Conservation (phyloP, 768 basidiomycete genomes). For the Crassisporium funariophilum region DNA sequence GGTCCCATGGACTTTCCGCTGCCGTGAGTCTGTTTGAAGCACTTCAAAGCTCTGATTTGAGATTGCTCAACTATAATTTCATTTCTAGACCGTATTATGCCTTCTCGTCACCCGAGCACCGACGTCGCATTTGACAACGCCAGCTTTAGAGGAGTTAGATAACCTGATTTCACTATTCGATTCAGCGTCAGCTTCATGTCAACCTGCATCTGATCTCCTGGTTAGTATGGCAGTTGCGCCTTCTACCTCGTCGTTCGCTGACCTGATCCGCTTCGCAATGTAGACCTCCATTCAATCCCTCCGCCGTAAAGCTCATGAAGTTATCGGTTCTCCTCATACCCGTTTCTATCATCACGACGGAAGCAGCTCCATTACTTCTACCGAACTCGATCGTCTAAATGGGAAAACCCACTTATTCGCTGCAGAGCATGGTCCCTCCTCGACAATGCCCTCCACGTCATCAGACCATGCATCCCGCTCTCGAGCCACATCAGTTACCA, state of each 20-base stretch:
- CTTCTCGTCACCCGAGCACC: slow-evolving; percentile 54
- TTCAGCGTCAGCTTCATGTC: slow-evolving; percentile 44
- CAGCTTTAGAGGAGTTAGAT: slow-evolving; percentile 52
- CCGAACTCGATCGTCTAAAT: slow-evolving; percentile 57
- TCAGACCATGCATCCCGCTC: slow-evolving; percentile 13
- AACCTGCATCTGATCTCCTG: slow-evolving; percentile 46
- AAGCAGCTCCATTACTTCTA: slow-evolving; percentile 31
- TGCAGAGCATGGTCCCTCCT: slow-evolving; percentile 10
- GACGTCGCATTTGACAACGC: slow-evolving; percentile 45
- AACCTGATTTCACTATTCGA: slow-evolving; percentile 46
- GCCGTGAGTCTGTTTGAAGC: slow-evolving; percentile 45
- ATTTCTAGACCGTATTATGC: slow-evolving; percentile 57
- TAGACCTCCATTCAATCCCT: slow-evolving; percentile 38
- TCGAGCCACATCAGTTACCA: slow-evolving; percentile 24
- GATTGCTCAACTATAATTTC: not conserved
- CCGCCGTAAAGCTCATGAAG: slow-evolving; percentile 46
- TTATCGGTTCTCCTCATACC: slow-evolving; percentile 28
- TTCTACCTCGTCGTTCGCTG: not conserved
- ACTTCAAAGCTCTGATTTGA: not conserved
- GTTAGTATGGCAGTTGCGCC: slow-evolving; percentile 30
- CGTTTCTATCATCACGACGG: slow-evolving; percentile 17
- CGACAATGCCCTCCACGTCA: slow-evolving; percentile 3
- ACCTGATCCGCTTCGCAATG: not conserved
- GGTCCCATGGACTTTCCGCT: slow-evolving; percentile 69
- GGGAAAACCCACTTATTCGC: slow-evolving; percentile 46